phyloP scores from a whole-genome alignment of 2,329 filamentous ascomycete species.

The Venturia pyrina region DNA sequence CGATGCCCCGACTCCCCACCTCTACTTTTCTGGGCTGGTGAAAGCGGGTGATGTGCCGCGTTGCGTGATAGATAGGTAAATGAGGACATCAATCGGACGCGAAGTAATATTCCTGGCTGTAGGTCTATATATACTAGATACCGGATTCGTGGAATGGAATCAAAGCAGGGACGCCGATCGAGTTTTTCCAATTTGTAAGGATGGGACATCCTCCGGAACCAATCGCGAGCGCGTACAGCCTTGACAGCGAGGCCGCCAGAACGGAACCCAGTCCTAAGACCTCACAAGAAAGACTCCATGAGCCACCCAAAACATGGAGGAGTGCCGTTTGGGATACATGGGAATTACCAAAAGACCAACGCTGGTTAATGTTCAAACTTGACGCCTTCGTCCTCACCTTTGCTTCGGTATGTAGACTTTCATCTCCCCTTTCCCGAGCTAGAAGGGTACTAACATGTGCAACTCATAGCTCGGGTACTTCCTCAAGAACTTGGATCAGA shows the following conservation, averaged over 20 bases:
- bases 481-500: conserved; percentile 21
- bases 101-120: neutral
- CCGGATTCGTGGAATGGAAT: neutral
- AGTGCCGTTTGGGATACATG: conserved; percentile 42
- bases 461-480: conserved; percentile 17
- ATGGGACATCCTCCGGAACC: neutral
- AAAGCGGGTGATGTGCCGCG: neutral
- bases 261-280: neutral
- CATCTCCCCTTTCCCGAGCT: neutral
- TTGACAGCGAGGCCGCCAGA: neutral
- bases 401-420: conserved; percentile 14
- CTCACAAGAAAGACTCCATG: neutral
- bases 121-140: neutral
- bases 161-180: neutral
- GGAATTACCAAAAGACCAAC: conserved; percentile 39
- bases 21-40: neutral
- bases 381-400: conserved; percentile 38
- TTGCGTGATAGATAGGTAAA: neutral
- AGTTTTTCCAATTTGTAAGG: neutral
- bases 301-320: conserved; percentile 22
- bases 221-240: neutral
- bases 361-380: conserved; percentile 37
- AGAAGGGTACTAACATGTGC: neutral
- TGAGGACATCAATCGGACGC: neutral
- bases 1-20: neutral